phyloP scores from a whole-genome alignment of 352 stramenopile genomes.

The Phytophthora rubi region DNA sequence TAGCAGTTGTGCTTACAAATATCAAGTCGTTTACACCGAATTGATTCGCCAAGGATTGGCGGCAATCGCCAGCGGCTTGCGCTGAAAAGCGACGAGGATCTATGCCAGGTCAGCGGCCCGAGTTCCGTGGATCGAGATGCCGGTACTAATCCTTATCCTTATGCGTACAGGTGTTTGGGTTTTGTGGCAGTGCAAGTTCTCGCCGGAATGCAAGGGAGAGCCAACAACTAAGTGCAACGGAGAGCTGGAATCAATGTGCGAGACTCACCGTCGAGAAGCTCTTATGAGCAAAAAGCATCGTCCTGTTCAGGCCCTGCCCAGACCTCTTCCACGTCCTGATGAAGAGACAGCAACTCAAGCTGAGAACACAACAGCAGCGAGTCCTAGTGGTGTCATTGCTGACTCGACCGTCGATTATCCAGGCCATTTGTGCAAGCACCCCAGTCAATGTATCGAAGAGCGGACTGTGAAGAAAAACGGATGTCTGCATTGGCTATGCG shows the following conservation, averaged over 20 bases:
- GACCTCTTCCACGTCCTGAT: background rate
- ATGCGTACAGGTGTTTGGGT: no score
- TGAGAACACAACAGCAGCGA: background rate
- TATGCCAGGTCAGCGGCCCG: background rate
- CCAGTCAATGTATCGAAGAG: background rate
- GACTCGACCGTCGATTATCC: background rate
- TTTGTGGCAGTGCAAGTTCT: no score
- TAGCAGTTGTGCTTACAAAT: conserved; percentile 4
- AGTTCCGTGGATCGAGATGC: background rate
- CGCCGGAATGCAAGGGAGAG: no score
- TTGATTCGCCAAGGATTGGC: background rate
- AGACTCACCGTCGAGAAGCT: no score
- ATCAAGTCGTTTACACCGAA: background rate
- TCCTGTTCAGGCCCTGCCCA: no score
- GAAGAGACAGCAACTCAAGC: background rate
- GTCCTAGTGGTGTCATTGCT: background rate
- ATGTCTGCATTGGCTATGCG: background rate
- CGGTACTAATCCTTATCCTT: background rate
- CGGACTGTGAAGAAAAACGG: no score
- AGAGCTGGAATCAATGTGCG: no score
- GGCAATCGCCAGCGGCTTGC: background rate
- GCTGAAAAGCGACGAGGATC: background rate
- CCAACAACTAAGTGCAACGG: no score
- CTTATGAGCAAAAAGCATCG: no score
- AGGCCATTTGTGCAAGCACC: conserved; percentile 9